Base-by-base conservation (phyloP, 768 basidiomycete species). In the Russula vinacea region DNA sequence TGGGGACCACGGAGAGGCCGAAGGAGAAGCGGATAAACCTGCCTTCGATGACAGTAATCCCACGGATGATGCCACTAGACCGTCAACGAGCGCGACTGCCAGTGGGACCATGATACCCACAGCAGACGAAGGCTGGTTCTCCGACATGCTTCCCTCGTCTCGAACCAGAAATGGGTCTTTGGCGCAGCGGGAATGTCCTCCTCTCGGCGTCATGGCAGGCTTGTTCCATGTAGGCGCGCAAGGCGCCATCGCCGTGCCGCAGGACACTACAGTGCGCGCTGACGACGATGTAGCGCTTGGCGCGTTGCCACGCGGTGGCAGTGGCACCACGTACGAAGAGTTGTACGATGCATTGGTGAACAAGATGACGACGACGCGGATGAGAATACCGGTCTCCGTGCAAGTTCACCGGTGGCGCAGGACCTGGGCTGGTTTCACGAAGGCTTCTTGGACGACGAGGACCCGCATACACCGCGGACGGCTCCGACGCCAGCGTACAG, bases 281-380 rank as follows among this genome's bases (percentile, higher is more conserved):
- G 84, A 81, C 37, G 89, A 90, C 58, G 88, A 89, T 56, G 74
- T 95, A 59, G 84, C 86, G 9, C 93, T 98, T 92, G 84, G 81
- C 56, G 73, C 87, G 5, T 74, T 97, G 35, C 79, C 82, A 22
- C 74, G 79, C 26, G 71, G 45, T 13, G 45, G 49, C 8, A 8
- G 77, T 5, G 74, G 37, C 8, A 67, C 75, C 14, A 69, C 73
- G 39, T 67, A 90, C 94, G 56, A 89, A 89, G 96, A 98, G 75
- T 73, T 99, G 66, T 98, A 98, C 71, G 94, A 98, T 75, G 95
- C 96, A 19, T 98, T 76, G 94, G 93, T 40, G 93, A 94, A 71
- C 81, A 87, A 32, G 89, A 92, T 51, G 49, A 50, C 49, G 89
- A 88, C 62, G 87, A 89, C 64, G 85, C 77, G 16, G 84, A 91